phyloP scores from a whole-genome alignment of 306 rosid species.

The Ormosia emarginata region DNA sequence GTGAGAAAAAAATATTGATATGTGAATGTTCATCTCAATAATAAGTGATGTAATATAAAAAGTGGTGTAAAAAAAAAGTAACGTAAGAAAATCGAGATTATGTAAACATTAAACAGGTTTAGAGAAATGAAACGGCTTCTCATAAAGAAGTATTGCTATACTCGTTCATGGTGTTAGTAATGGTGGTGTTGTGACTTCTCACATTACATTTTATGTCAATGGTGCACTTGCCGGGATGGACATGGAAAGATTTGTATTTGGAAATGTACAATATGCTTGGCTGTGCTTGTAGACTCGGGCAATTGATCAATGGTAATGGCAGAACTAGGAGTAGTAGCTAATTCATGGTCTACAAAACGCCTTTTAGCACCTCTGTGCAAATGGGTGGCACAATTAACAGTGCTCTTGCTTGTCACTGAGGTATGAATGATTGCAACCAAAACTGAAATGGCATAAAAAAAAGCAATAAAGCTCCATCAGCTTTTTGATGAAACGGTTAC shows the following conservation, averaged over 20 bases:
- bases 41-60: no score
- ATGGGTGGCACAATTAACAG: slow-evolving; percentile 61
- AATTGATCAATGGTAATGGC: slow-evolving; percentile 17
- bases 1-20: no score
- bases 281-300: slow-evolving; percentile 4
- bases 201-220: slow-evolving; percentile 14
- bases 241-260: slow-evolving; percentile 59
- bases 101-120: not conserved
- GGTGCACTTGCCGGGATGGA: slow-evolving; percentile 47
- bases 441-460: slow-evolving; percentile 32
- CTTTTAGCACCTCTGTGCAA: slow-evolving; percentile 80
- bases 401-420: slow-evolving; percentile 44
- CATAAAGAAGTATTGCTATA: slow-evolving; percentile 34
- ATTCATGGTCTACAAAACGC: slow-evolving; percentile 31
- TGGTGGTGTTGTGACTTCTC: slow-evolving; percentile 45
- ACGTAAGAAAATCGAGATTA: no score
- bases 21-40: no score
- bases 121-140: slow-evolving; percentile 10
- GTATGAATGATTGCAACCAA: slow-evolving; percentile 37
- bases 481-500: not conserved
- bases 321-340: slow-evolving; percentile 18
- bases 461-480: not conserved
- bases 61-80: no score
- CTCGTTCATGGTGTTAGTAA: slow-evolving; percentile 52
- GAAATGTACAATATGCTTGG: slow-evolving; percentile 28